Conservation (phyloP, 23 red algal species). For the Gracilaria gracilis region DNA sequence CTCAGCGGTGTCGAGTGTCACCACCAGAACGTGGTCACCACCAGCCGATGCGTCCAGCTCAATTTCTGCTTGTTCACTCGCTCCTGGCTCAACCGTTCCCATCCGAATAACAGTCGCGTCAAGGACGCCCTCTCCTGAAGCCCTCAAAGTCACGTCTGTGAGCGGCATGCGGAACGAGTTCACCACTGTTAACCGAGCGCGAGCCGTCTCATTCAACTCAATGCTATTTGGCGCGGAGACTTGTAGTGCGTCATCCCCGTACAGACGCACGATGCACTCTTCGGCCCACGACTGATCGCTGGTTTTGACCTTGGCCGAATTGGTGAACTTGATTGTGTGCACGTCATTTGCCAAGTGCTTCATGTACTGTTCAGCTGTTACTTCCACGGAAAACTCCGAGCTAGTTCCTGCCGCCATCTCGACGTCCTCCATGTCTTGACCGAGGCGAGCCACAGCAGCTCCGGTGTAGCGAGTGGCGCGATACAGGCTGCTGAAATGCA, state of each 20-base stretch:
- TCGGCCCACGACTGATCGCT: constrained; percentile 26
- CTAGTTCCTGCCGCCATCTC: not conserved
- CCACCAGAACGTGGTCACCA: constrained; percentile 29
- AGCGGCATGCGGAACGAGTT: not conserved
- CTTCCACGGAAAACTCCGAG: not conserved
- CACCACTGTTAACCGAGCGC: not conserved
- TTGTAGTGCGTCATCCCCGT: constrained; percentile 16
- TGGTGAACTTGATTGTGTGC: constrained; percentile 8
- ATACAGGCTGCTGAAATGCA: constrained; percentile 1
- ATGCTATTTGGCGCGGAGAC: not conserved
- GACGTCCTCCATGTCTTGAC: not conserved
- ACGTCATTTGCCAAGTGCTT: constrained; percentile 2
- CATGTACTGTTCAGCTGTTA: constrained; percentile 4
- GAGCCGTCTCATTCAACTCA: not conserved
- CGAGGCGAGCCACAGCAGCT: not conserved
- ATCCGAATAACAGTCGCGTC: not conserved
- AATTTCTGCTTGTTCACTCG: not conserved
- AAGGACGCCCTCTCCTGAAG: not conserved
- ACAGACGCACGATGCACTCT: constrained; percentile 15
- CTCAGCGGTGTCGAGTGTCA: constrained; percentile 13
- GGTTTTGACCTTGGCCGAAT: not conserved
- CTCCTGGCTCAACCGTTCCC: not conserved
- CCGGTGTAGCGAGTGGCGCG: constrained; percentile 31
- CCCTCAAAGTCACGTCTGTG: not conserved
- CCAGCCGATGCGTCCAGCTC: not conserved